Evolutionary conservation across 257 asterid genomes (phyloP).

Genomic region (Henckelia pumila): DNA sequence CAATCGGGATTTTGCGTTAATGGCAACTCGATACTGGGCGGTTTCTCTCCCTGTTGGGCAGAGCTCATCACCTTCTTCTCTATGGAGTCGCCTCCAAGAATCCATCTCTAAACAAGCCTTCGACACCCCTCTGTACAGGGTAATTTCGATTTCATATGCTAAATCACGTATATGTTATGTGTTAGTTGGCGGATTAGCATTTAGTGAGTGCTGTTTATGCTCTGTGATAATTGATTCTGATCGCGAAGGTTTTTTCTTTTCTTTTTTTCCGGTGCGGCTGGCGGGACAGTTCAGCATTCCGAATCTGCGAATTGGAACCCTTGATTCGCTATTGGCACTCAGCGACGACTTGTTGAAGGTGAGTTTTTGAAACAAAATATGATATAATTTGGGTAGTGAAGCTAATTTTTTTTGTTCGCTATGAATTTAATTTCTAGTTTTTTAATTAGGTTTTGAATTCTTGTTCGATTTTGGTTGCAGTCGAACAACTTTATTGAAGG

Average conservation of each 20-base stretch:
- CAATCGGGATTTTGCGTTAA: constrained; percentile 22
- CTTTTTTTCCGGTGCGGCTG: background rate
- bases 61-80: constrained; percentile 55
- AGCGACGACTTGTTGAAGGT: constrained; percentile 86
- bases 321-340: constrained; percentile 75
- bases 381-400: constrained; percentile 3
- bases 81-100: constrained; percentile 89
- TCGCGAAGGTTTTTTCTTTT: background rate
- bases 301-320: constrained; percentile 88
- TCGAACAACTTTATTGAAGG: constrained; percentile 86
- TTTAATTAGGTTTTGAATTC: background rate
- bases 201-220: background rate
- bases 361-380: background rate
- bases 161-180: constrained; percentile 1
- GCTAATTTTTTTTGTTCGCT: background rate
- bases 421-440: background rate
- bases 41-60: constrained; percentile 78
- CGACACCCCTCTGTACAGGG: constrained; percentile 89
- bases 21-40: constrained; percentile 96
- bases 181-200: constrained; percentile 28
- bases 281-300: constrained; percentile 74
- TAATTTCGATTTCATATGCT: constrained; percentile 27
- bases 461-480: constrained; percentile 32
- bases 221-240: background rate
- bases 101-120: constrained; percentile 86